A percentile compares a stretch with the other conserved stretches of the same genome.
Evolutionary conservation across 2,329 filamentous ascomycete genomes (phyloP).

Genomic region (Chalara sp.): DNA sequence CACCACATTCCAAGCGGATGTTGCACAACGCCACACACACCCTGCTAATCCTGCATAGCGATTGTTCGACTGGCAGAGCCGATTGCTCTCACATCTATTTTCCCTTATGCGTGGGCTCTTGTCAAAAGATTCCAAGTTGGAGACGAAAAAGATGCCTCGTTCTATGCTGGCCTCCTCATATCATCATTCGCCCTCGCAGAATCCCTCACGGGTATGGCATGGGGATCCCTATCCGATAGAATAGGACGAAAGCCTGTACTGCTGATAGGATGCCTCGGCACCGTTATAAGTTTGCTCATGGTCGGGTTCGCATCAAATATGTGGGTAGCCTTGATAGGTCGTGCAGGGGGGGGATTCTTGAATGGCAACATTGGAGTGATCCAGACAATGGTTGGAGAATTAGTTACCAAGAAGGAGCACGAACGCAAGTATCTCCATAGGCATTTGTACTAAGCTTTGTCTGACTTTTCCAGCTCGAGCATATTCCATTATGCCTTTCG

Average conservation of each 20-base stretch:
- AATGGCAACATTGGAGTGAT: conserved; percentile 92
- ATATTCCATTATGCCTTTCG: conserved; percentile 89
- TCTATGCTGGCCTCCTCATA: conserved; percentile 82
- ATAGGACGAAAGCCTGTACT: conserved; percentile 82
- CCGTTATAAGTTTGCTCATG: conserved; percentile 73
- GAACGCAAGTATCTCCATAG: conserved; percentile 5
- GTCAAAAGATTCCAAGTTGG: conserved; percentile 71
- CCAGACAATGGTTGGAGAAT: conserved; percentile 79
- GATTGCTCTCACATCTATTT: conserved; percentile 88
- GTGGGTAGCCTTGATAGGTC: conserved; percentile 72
- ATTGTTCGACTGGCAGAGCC: conserved; percentile 90
- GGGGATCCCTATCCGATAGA: conserved; percentile 76
- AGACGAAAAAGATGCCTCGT: conserved; percentile 68
- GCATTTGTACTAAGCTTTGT: not conserved
- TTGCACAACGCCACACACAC: conserved; percentile 7
- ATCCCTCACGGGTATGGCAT: conserved; percentile 78
- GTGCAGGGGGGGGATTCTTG: conserved; percentile 71
- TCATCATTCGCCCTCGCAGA: conserved; percentile 81
- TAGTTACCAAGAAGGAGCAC: conserved; percentile 55
- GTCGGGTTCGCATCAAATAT: conserved; percentile 80
- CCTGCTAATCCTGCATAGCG: conserved; percentile 42
- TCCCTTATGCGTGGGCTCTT: conserved; percentile 83
- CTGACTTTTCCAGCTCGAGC: conserved; percentile 47
- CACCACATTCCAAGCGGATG: not conserved
- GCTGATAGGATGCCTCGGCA: conserved; percentile 73